Conservation (phyloP, 768 basidiomycete species). For the Mycena vulgaris region DNA sequence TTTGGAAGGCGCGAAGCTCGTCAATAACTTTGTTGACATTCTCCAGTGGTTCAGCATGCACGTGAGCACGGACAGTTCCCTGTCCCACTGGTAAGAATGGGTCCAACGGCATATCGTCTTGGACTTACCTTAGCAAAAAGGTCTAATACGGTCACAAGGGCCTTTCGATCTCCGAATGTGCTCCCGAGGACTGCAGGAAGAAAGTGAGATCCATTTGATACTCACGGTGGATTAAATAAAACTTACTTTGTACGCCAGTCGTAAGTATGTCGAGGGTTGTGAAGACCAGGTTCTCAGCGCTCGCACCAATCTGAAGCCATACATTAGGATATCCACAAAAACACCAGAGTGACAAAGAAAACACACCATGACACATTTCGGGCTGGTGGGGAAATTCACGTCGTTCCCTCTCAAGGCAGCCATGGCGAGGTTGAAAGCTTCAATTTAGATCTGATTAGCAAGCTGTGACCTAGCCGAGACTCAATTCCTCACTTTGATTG, state of each 20-base stretch:
- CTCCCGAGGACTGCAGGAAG: constrained; percentile 7
- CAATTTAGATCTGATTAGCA: not conserved
- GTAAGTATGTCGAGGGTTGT: constrained; percentile 2
- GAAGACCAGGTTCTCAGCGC: constrained; percentile 26
- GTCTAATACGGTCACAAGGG: constrained; percentile 22
- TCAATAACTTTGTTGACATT: not conserved
- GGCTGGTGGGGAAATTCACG: constrained; percentile 19
- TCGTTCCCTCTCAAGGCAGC: constrained; percentile 27
- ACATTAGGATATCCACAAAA: not conserved
- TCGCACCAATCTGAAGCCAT: constrained; percentile 20
- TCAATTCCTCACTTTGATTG: constrained; percentile 40
- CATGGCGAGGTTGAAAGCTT: constrained; percentile 32
- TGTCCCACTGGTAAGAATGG: not conserved
- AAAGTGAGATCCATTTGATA: too few species aligned
- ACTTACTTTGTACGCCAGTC: constrained; percentile 23
- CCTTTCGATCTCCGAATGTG: not conserved
- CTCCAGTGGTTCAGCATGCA: not conserved
- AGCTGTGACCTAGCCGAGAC: not conserved
- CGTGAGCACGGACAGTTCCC: not conserved
- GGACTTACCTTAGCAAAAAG: constrained; percentile 31
- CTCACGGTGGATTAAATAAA: too few species aligned
- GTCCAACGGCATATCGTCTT: not conserved
- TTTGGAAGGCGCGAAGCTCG: not conserved
- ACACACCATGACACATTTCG: constrained; percentile 20
- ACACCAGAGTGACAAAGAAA: not conserved